Percentiles rank a stretch among this genome's conserved stretches.
Evolutionary conservation across 352 stramenopile genomes (phyloP).

Genomic region (Peronosclerospora sorghi): DNA sequence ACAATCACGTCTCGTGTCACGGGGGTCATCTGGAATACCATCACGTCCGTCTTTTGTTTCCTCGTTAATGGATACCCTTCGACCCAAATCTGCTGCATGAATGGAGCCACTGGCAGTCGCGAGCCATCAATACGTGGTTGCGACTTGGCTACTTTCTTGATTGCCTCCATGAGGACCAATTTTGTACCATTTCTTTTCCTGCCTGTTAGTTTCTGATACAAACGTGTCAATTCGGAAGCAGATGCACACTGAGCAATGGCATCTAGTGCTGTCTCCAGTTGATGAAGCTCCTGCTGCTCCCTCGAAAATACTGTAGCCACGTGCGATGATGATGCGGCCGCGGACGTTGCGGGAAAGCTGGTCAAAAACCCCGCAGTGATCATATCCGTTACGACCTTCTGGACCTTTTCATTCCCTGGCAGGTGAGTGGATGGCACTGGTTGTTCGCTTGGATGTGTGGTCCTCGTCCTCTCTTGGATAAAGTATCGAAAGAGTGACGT

Average conservation of each 20-base stretch:
- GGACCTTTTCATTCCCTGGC: constrained; percentile 26
- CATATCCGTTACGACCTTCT: constrained; percentile 31
- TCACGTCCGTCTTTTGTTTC: constrained; percentile 27
- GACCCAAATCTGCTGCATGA: constrained; percentile 55
- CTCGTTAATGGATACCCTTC: constrained; percentile 26
- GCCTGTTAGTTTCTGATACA: constrained; percentile 52
- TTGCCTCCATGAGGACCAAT: constrained; percentile 22
- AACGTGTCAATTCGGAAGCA: constrained; percentile 25
- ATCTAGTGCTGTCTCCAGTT: constrained; percentile 26
- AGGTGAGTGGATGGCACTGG: constrained; percentile 3
- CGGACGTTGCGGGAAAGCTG: constrained; percentile 9
- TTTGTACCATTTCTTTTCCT: constrained; percentile 35
- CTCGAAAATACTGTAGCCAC: neutral
- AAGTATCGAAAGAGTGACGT: constrained; percentile 58
- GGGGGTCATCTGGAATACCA: constrained; percentile 38
- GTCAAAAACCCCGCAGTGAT: constrained; percentile 28
- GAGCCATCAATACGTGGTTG: constrained; percentile 67
- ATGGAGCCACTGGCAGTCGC: constrained; percentile 38
- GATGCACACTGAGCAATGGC: constrained; percentile 47
- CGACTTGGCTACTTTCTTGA: constrained; percentile 38
- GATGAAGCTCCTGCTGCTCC: constrained; percentile 2
- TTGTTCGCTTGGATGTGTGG: constrained; percentile 1
- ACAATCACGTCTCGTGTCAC: constrained; percentile 36
- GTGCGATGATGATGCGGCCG: neutral
- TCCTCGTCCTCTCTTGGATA: constrained; percentile 4